These are phyloP conservation scores for Erodium maritimum DNA, from an alignment of 345 rosid species.

Conservation along the genomic window DNA sequence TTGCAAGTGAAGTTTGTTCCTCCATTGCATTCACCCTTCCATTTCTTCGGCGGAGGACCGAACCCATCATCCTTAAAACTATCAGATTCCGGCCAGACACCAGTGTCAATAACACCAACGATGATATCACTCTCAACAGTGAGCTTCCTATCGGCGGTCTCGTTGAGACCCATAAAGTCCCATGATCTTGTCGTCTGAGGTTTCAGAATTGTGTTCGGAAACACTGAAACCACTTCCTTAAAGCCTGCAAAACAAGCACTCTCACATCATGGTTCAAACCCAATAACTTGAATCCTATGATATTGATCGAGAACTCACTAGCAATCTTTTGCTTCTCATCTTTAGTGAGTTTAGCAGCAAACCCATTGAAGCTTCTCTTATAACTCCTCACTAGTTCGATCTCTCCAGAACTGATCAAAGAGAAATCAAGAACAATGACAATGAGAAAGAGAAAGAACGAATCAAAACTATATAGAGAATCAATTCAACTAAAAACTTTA, in stretches of 20 bases:
- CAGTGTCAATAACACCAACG: constrained; percentile 15
- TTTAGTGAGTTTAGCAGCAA: constrained; percentile 35
- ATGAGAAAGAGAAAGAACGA: no score
- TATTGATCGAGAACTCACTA: no score
- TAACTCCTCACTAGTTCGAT: constrained; percentile 37
- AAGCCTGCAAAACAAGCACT: no score
- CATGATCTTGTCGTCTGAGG: no score
- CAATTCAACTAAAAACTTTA: no score
- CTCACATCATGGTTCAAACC: no score
- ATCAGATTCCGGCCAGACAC: constrained; percentile 9
- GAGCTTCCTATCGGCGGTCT: no score
- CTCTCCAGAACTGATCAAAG: constrained; percentile 19
- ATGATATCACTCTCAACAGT: constrained; percentile 9
- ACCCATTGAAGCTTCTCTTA: constrained; percentile 48
- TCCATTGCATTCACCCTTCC: constrained; percentile 13
- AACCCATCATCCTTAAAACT: constrained; percentile 3
- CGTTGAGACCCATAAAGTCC: no score
- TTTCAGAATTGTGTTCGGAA: no score
- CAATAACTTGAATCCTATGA: constrained; percentile 17
- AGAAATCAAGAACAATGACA: no score
- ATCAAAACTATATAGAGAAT: no score
- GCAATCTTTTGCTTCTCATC: constrained; percentile 30
- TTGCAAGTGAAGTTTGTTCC: constrained; percentile 17
- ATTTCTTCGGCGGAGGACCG: constrained; percentile 8
- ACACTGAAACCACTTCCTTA: constrained; percentile 35